These are phyloP conservation scores for Mycena galericulata DNA, from an alignment of 768 basidiomycete genomes.

Conservation along the genomic window DNA sequence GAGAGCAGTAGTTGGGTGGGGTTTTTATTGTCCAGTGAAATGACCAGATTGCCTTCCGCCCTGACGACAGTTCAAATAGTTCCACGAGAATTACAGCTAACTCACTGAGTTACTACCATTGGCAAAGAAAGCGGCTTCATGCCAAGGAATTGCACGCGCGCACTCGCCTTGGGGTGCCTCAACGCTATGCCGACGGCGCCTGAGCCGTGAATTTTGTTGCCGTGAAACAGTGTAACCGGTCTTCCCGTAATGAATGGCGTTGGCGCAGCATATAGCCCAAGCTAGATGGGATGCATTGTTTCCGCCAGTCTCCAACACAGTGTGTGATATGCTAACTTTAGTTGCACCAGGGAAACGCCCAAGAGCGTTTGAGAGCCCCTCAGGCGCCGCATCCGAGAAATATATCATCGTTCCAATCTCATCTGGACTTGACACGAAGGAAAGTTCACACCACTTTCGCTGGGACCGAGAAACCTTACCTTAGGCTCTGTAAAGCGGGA, in stretches of 20 bases:
- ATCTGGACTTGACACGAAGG: constrained; percentile 38
- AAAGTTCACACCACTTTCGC: background rate
- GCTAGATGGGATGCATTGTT: constrained; percentile 45
- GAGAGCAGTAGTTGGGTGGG: constrained; percentile 71
- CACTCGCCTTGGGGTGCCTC: constrained; percentile 25
- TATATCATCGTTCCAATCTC: constrained; percentile 58
- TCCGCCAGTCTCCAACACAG: background rate
- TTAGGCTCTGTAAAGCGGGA: constrained; percentile 48
- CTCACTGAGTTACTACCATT: constrained; percentile 68
- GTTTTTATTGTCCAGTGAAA: constrained; percentile 65
- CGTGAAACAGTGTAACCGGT: constrained; percentile 75
- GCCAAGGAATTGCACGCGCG: constrained; percentile 51
- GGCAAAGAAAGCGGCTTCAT: constrained; percentile 57
- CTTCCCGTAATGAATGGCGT: constrained; percentile 86
- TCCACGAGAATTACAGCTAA: background rate
- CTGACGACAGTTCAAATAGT: constrained; percentile 47
- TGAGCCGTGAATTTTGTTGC: constrained; percentile 63
- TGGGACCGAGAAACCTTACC: constrained; percentile 46
- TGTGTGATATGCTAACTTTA: constrained; percentile 54
- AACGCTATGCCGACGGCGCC: constrained; percentile 81
- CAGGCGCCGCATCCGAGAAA: constrained; percentile 68
- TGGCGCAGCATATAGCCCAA: constrained; percentile 77
- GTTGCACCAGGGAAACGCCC: constrained; percentile 56
- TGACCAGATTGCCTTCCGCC: constrained; percentile 80
- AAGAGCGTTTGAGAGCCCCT: constrained; percentile 64